Conservation (phyloP, 1,284 basidiomycete species). For the Pterula multifida region DNA sequence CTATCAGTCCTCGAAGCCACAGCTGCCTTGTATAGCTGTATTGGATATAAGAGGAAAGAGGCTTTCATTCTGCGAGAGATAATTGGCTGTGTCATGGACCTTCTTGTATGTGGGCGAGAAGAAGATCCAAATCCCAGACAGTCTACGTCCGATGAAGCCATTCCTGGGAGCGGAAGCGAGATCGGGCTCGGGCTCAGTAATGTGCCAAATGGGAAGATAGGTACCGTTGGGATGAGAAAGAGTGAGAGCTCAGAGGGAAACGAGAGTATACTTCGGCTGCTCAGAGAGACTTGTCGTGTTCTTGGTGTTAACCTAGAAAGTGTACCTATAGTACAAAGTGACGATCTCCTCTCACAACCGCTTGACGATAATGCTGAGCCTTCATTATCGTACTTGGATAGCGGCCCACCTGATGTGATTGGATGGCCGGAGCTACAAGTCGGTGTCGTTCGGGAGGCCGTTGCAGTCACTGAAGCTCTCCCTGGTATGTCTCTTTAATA, state of each 20-base stretch:
- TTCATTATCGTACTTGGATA: constrained; percentile 10
- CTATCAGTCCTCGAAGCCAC: constrained; percentile 58
- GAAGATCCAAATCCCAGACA: constrained; percentile 31
- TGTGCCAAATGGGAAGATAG: constrained; percentile 15
- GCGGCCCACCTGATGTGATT: constrained; percentile 1
- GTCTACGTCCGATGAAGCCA: constrained; percentile 25
- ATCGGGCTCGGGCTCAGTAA: constrained; percentile 30
- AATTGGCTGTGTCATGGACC: constrained; percentile 65
- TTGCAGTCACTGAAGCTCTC: constrained; percentile 83
- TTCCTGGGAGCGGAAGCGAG: constrained; percentile 19
- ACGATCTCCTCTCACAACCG: constrained; percentile 9
- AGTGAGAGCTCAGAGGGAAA: constrained; percentile 72
- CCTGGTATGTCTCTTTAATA: constrained; percentile 57
- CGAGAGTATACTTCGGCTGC: constrained; percentile 58
- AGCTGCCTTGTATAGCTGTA: constrained; percentile 61
- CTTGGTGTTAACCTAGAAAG: constrained; percentile 71
- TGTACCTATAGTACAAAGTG: constrained; percentile 34
- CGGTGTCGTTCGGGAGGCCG: constrained; percentile 82
- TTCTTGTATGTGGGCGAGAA: constrained; percentile 69
- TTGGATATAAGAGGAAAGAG: constrained; percentile 80
- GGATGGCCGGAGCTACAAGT: constrained; percentile 94
- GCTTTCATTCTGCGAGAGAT: constrained; percentile 78
- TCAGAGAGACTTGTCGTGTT: constrained; percentile 63
- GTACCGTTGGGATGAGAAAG: constrained; percentile 54
- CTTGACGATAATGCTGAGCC: constrained; percentile 11